Base-by-base conservation (phyloP, 1,284 basidiomycete genomes). In the Coniferiporia weirii region DNA sequence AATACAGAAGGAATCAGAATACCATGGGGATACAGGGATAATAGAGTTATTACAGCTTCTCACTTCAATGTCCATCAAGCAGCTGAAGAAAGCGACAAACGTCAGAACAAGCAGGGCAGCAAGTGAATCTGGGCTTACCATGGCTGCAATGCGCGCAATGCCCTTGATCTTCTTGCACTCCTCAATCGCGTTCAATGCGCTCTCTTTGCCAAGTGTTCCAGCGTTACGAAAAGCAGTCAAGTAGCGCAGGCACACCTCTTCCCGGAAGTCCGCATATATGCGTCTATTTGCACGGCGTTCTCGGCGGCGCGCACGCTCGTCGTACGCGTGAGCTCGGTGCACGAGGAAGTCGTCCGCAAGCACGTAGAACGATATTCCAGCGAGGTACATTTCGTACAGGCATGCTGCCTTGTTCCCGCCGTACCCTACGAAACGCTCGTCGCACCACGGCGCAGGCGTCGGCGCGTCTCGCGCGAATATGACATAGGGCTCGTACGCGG, bases 351-450 rank as follows among this genome's bases (percentile, higher is more conserved):
- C 91, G 69, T 93, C 90, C 4, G 87, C 76, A 17, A 93, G 79
- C 38, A 94, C 89, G 68, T 86, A 90, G 71, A 85, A 92, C 9
- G 85, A 84, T 47, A 91, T 80, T 1, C 84, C 84, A 17, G 81
- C 79, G 35, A 86, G 70, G 68, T 83, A 83, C 71, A 87, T 79
- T 66, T 84, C 83, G 66, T 81, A 86, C 20, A 86, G 69, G 65
- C 85, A 86, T 7, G 82, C 83, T 1, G 84, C 84, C 66, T 85
- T 86, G 72, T 86, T 86, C 34, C 77, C 83, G 15, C 91, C 91
- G 69, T 93, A 93, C 1, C 91, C 91, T 51, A 91, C 80, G 66
- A 94, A 94, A n/a, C 91, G 81, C 68, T 93, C 91, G 66, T 93
- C 91, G 66, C 91, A 93, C 89, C 82, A 83, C 59, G 52, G 48